Evolutionary conservation across 345 rosid species (phyloP), one percentile per base, ranked within the genome.

Genomic region (Brassica cretica): DNA sequence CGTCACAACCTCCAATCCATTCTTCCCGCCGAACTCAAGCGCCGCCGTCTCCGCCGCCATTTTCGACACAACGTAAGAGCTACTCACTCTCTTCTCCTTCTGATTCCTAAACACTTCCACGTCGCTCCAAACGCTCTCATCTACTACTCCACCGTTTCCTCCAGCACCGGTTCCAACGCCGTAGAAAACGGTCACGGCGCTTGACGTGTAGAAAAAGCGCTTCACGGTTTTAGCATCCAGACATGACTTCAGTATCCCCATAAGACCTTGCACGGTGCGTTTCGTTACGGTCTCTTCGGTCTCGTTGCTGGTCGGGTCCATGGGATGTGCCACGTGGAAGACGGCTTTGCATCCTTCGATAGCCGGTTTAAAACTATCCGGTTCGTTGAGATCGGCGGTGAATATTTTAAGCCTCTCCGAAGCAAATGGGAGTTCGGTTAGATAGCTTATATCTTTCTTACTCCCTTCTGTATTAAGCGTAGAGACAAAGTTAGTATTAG

Each of bases 131-230:
- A 46, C 70, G 16, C 60, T 82, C 68, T 82, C 86, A 18, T 88
- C 89, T 12, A 76, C 60, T 41, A 56, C 82, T 41, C 61, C 75
- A 24, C 44, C 83, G 5, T n/a, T 46, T 0, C 29, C 71, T 25
- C 68, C 83, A 3, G 32, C 78, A n/a, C 77, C 69, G 44, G 18
- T 64, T 8, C 66, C 83, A 2, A 61, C 81, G 25, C 78, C 70
- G 49, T 76, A 81, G 62, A 72, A 41, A 11, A 85, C 81, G 7
- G 85, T 64, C 0, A 78, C 70, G 14, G 81, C 71, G 27, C 94
- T 90, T 2, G 94, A 88, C 61, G 96, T 89, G 84, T 87, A 93
- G 2, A 90, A 86, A 0, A 89, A 85, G 5, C 89, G 80, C 71
- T 84, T 87, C 30, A 90, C 91, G 0, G 90, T 88, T 70, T 82